Evolutionary conservation across 352 stramenopile genomes (phyloP), one percentile per base, ranked within the genome.

Genomic region (Globisporangium splendens): DNA sequence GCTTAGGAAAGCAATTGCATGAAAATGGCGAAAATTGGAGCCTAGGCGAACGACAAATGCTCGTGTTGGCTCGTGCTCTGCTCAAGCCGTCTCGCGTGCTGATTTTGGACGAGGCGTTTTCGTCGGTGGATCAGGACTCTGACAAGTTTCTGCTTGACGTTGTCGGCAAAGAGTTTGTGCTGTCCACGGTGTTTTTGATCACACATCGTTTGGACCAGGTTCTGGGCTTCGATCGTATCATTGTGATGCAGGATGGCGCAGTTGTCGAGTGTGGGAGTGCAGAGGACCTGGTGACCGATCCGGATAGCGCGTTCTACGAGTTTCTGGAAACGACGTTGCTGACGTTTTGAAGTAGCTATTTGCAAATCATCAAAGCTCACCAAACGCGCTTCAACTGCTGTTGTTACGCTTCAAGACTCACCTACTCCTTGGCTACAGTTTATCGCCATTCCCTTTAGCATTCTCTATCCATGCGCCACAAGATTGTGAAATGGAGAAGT

Each of bases 91-190:
- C 86, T 3, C 92, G 91, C 7, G 75, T 98, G 20, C 54, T 98
- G 14, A 50, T 97, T 0, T 61, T 97, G 28, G 91, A 98, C 65
- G 93, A 98, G 67, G 87, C 89, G 7, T 97, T 88, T 11, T 75
- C 73, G 15, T 79, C 68, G 21, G 80, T 98, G 11, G 89, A 97
- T 66, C 75, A 76, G 43, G 77, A 84, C 24, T 96, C 81, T 1
- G 89, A 97, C 59, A 59, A 61, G 38, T 58, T 76, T 17, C 87
- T 97, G 48, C 91, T 98, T 66, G 66, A 71, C 22, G 91, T 91
- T 2, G 83, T 98, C 18, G 62, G 75, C 7, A 43, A 50, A 13
- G 64, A 61, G 44, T 71, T 71, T 53, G 24, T 46, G 6, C 8
- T 31, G 0, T 56, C 60, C 21, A 71, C 64, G 7, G 75, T 97